phyloP scores from a whole-genome alignment of 768 basidiomycete species.

The Leccinum longicurvipes region DNA sequence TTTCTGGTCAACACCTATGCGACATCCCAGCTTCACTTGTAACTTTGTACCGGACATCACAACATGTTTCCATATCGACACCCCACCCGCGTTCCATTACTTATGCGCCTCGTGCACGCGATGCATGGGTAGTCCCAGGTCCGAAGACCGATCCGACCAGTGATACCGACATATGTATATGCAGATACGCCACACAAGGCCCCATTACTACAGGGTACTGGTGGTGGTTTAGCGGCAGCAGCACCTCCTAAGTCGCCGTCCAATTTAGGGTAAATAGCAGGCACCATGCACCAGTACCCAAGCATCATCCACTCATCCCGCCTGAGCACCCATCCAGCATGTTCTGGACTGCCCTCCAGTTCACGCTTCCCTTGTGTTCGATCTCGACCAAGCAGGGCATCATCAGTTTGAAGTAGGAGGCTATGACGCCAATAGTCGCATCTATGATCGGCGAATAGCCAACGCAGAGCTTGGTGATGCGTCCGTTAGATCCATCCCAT shows the following conservation, averaged over 20 bases:
- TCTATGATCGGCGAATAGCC: conserved; percentile 18
- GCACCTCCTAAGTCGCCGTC: no score
- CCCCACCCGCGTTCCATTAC: no score
- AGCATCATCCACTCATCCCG: neutral
- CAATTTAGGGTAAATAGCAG: no score
- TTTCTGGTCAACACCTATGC: neutral
- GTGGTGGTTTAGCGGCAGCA: no score
- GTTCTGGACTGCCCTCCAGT: conserved; percentile 11
- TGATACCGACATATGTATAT: no score
- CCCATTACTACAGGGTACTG: no score
- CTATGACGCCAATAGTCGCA: neutral
- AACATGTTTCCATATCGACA: neutral
- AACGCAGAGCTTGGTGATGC: conserved; percentile 10
- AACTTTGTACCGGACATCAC: neutral
- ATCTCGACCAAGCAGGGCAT: conserved; percentile 13
- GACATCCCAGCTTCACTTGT: neutral
- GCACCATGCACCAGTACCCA: no score
- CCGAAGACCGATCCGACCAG: no score
- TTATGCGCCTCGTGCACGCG: no score
- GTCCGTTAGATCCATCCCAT: conserved; percentile 9
- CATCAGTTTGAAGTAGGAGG: conserved; percentile 9
- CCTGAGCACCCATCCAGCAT: neutral
- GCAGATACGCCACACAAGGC: no score
- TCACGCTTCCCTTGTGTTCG: neutral
- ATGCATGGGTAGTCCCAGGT: no score